These are phyloP conservation scores for Cymbopogon citratus DNA, from an alignment of 176 grass and related monocot species.

Conservation along the genomic window DNA sequence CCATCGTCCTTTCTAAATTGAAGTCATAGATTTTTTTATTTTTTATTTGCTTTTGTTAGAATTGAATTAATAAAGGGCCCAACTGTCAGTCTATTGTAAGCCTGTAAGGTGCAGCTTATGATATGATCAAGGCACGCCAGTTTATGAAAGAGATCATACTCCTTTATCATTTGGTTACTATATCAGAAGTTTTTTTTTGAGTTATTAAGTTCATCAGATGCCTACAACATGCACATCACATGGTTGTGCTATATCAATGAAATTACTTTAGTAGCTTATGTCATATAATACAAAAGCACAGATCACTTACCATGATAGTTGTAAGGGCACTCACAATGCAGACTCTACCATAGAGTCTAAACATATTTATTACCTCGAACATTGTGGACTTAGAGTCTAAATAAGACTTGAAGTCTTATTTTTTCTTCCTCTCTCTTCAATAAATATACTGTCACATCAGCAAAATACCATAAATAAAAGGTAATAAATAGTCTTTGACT, in stretches of 20 bases:
- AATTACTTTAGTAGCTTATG: not conserved
- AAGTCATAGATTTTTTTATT: not conserved
- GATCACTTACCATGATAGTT: slow-evolving; percentile 65
- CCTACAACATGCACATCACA: not conserved
- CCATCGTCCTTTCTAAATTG: not conserved
- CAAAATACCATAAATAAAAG: no score
- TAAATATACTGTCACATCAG: no score
- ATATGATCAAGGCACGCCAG: not conserved
- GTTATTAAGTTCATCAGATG: not conserved
- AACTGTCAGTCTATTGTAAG: not conserved
- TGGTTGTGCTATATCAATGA: no score
- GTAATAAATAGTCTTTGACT: no score
- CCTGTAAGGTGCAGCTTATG: not conserved
- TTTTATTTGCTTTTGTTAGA: not conserved
- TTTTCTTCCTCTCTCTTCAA: no score
- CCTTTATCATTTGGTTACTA: not conserved
- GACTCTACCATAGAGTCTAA: no score
- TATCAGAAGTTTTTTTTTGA: not conserved
- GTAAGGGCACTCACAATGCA: no score
- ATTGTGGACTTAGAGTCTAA: no score
- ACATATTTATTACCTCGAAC: no score
- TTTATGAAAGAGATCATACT: not conserved
- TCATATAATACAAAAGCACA: not conserved
- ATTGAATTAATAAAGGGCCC: not conserved
- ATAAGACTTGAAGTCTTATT: no score